Conservation (phyloP, 2,329 filamentous ascomycete genomes). For the Colletotrichum cordylinicola region DNA sequence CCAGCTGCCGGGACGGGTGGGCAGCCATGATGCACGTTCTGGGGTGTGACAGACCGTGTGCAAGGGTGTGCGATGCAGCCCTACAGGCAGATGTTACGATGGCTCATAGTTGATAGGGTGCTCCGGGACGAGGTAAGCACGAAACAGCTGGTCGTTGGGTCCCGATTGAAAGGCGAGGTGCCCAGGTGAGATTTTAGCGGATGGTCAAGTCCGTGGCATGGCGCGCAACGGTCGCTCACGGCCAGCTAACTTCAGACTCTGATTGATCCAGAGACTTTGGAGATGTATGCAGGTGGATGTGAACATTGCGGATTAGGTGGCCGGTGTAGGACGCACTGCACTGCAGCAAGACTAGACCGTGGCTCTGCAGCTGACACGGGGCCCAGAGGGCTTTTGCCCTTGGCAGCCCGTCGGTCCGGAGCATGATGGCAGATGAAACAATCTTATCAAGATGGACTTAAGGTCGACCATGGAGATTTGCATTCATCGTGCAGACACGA, state of each 20-base stretch:
- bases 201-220: neutral
- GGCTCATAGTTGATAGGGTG: neutral
- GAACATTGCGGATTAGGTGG: neutral
- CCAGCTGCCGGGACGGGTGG: neutral
- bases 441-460: neutral
- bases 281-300: neutral
- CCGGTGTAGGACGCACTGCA: neutral
- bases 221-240: neutral
- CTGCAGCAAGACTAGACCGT: neutral
- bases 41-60: neutral
- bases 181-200: constrained; percentile 21
- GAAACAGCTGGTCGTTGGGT: neutral
- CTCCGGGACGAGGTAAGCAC: neutral
- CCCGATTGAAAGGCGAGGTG: constrained; percentile 7
- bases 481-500: neutral
- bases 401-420: neutral
- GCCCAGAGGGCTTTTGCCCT: neutral
- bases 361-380: constrained; percentile 7
- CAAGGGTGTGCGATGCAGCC: constrained; percentile 6
- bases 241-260: neutral
- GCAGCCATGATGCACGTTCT: neutral
- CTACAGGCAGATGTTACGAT: neutral
- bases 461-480: neutral
- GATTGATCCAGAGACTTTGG: neutral
- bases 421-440: neutral